These are phyloP conservation scores for Mucor irregularis DNA, from an alignment of 371 early-diverging fungal species.

Conservation along the genomic window DNA sequence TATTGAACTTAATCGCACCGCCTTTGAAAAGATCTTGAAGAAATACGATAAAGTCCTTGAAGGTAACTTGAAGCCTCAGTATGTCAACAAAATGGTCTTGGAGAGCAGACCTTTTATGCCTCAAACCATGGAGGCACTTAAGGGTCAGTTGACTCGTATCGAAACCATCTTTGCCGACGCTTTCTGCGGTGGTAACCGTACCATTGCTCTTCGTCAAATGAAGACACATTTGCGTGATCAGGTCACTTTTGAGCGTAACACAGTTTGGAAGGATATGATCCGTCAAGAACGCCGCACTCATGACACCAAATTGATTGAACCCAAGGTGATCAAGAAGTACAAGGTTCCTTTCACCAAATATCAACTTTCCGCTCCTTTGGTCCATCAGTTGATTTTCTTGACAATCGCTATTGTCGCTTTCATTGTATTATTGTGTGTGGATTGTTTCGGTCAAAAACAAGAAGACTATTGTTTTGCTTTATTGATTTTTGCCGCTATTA, in stretches of 20 bases:
- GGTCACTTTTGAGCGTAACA: constrained; percentile 78
- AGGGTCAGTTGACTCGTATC: constrained; percentile 53
- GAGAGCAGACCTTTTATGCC: constrained; percentile 60
- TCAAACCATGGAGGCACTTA: constrained; percentile 49
- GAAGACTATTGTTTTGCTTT: constrained; percentile 70
- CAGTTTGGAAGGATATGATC: constrained; percentile 83
- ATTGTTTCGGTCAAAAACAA: constrained; percentile 61
- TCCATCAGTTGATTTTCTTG: constrained; percentile 33
- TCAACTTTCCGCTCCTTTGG: constrained; percentile 20
- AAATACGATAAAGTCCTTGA: constrained; percentile 93
- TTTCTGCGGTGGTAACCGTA: constrained; percentile 53
- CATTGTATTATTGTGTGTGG: constrained; percentile 51
- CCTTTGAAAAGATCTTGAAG: constrained; percentile 94
- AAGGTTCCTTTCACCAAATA: constrained; percentile 42
- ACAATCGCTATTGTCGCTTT: constrained; percentile 57
- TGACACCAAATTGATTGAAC: constrained; percentile 51
- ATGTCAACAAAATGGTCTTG: constrained; percentile 64
- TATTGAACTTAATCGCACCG: constrained; percentile 89
- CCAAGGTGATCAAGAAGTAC: constrained; percentile 38
- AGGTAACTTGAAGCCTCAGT: constrained; percentile 45
- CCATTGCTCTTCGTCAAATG: constrained; percentile 65
- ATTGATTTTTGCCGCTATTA: constrained; percentile 59
- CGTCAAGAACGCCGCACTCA: constrained; percentile 66
- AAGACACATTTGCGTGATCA: constrained; percentile 70
- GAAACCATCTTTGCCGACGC: constrained; percentile 67